Evolutionary conservation across 805 yeast species (phyloP), one percentile per base, ranked within the genome.

Genomic region (Wickerhamiella bombiphila): DNA sequence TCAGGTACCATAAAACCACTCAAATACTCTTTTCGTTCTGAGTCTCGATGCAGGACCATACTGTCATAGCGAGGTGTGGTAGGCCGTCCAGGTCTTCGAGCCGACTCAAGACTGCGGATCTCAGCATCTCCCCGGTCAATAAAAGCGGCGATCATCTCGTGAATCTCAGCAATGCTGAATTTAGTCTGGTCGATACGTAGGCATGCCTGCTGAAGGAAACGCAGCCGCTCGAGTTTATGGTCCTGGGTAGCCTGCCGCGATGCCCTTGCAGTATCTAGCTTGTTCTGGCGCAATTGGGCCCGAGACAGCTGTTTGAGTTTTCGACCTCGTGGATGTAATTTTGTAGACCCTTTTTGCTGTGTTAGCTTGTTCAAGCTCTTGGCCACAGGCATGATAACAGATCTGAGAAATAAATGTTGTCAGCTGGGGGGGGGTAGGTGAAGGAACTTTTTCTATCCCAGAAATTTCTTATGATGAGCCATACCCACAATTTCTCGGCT

Each of bases 1-100:
- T 83, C 85, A 1, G 95, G 95, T 3, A 78, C 64, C 34, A 43
- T 42, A 46, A 68, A 71, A 0, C 98, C 98, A 0, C 81, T 66
- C 16, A 58, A 63, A 49, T 69, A 83, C 40, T 78, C 72, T 29
- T 70, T 69, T 28, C 51, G 36, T 40, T 86, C 96, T 34, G 66
- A 60, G 37, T 76, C 73, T 33, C 65, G 65, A 51, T 70, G 70
- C 45, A 68, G 70, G 48, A 80, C 78, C 40, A 85, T 56, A 17
- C 70, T 50, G 46, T 73, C 75, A 50, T 82, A 94, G 52, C 74
- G 73, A 42, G 69, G 70, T 4, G 80, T 59, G 14, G 80, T 68
- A 7, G 98, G 94, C 60, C 97, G 70, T 14, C 93, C 93, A n/a
- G 85, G 74, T 54, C 94, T 71, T 63, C 94, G 72, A 38, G 67